Base-by-base conservation (phyloP, 164 flowering plant genomes). In the Aristolochia fimbriata region DNA sequence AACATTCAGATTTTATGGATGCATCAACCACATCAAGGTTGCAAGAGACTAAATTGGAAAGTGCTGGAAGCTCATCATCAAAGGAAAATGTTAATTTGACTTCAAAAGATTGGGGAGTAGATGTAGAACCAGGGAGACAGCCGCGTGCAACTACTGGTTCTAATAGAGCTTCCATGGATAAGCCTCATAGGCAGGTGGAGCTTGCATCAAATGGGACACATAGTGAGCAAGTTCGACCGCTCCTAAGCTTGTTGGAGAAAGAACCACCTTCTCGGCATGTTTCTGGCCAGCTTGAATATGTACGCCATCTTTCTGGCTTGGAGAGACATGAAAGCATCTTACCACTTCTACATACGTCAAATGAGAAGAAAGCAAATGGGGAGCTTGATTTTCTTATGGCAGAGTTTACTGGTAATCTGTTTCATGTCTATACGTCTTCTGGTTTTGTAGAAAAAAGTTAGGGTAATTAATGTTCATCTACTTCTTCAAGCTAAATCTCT, bases 221-320 rank as follows among this genome's bases (percentile, higher is more conserved):
- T 16, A 48, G 81, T 68, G 96, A 84, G 56, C 88, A 88, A 74
- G 93, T 88, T 51, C 85, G 92, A 22, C 99, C 99, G 51, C 91
- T 94, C 62, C 86, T 91, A 51, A 94, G 99, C 74, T 83, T 94
- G 75, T 70, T 94, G 78, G 99, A 94, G 6, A 94, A 91, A 75
- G 99, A 94, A 63, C 99, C 99, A 33, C 96, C 96, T 67, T 91
- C 97, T 47, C 76, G 87, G 61, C 93, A 76, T 77, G 79, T 80
- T 66, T 88, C 99, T 71, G 97, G 99, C 55, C 95, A 90, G 74
- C 86, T 93, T 43, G 99, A 93, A 69, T 92, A 82, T 84, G 81
- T 81, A 9, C 86, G 84, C 12, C 92, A 91, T 62, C 76, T 91
- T 57, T 69, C 96, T 62, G 95, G 97, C 24, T 52, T 88, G 65